Base-by-base conservation (phyloP, 176 grass and related monocot species). In the Ensete ventricosum region DNA sequence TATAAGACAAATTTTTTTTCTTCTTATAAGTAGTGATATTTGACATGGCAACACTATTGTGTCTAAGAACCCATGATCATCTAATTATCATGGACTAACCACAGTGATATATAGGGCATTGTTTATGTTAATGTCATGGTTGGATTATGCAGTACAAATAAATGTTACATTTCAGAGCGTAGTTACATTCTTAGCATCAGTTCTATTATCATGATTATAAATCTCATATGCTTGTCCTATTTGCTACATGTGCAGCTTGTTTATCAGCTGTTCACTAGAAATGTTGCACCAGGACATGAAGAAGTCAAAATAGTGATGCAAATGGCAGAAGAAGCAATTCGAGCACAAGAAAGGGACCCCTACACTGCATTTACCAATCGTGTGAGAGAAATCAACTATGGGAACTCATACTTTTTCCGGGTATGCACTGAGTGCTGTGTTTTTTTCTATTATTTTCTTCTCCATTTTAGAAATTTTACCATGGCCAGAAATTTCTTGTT, bases 231-330 rank as follows among this genome's bases (percentile, higher is more conserved):
- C 54, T 94, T 72, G 71, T 73, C 22, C n/a, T 65, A 64, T 12
- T 69, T 16, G 9, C 49, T 29, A 11, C 20, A 62, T 50, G 14
- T 80, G 69, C 69, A 99, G 95, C 88, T 99, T 24, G 90, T 99
- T 55, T 99, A 94, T 75, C 90, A 94, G 87, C 64, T 99, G 69
- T 99, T 99, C 80, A 89, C 90, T 71, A 99, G 86, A 78, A 89
- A 91, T 80, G 90, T 94, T 83, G 95, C 91, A 70, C 86, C 95
- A 78, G 88, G 95, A 69, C 90, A 99, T 64, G 95, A 91, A 91
- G 95, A 99, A 76, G 90, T 99, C 49, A 94, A 93, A 81, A 99
- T 93, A 82, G 95, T 99, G 73, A 94, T 99, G 95, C 95, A 99
- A 91, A 99, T 99, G 95, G 86, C 95, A 23, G 95, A 94, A 85